Conservation (phyloP, 2,329 filamentous ascomycete species). For the Beauveria sp. region DNA sequence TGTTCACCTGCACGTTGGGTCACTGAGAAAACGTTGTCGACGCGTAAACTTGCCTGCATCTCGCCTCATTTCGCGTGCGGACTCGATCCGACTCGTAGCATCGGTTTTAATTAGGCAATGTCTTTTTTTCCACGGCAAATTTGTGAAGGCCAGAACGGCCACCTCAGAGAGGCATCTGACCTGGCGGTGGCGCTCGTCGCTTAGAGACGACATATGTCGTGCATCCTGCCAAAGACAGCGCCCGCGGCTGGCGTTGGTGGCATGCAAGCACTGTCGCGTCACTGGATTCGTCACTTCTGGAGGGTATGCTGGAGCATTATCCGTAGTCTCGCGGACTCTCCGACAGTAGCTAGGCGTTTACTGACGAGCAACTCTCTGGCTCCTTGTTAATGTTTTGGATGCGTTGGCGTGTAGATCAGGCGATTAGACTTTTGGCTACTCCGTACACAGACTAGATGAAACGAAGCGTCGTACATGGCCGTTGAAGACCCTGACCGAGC, state of each 20-base stretch:
- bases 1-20: background rate
- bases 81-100: background rate
- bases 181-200: background rate
- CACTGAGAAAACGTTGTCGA: background rate
- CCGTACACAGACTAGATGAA: no score
- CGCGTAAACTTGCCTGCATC: background rate
- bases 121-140: background rate
- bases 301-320: background rate
- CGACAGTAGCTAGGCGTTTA: background rate
- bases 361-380: background rate
- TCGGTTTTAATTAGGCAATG: no score
- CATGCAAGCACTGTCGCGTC: background rate
- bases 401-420: no score
- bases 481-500: no score
- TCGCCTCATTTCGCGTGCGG: background rate
- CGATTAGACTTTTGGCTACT: background rate
- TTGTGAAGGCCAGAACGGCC: background rate
- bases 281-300: background rate
- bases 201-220: background rate
- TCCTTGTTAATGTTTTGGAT: background rate
- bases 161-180: background rate
- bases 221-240: constrained; percentile 1
- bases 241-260: background rate
- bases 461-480: no score
- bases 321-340: background rate